Conservation (phyloP, 371 early-diverging fungal genomes). For the Paraphysoderma sedebokerense region DNA sequence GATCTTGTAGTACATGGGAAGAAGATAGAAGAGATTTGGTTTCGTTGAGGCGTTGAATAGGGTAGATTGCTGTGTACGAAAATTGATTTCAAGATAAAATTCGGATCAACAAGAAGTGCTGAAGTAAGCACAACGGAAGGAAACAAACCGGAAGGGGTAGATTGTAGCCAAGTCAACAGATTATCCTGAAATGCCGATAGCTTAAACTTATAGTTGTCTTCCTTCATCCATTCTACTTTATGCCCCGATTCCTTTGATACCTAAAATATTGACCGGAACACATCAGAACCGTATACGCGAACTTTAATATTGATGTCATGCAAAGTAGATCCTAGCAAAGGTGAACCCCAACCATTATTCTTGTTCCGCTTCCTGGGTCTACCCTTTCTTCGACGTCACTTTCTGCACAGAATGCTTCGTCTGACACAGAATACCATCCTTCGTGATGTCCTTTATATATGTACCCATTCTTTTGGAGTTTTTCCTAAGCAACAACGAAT, state of each 20-base stretch:
- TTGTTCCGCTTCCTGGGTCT: slow-evolving; percentile 36
- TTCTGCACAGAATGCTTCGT: slow-evolving; percentile 78
- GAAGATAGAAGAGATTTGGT: too few species aligned
- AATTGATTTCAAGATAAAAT: too few species aligned
- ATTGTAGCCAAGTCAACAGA: slow-evolving; percentile 45
- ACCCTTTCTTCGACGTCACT: slow-evolving; percentile 48
- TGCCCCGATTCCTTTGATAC: slow-evolving; percentile 66
- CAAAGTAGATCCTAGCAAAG: slow-evolving; percentile 1
- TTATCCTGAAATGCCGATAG: slow-evolving; percentile 40
- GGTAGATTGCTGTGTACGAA: too few species aligned
- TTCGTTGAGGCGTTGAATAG: too few species aligned
- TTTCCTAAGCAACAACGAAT: slow-evolving; percentile 16
- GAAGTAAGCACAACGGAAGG: too few species aligned
- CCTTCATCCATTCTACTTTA: slow-evolving; percentile 70
- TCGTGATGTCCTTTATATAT: slow-evolving; percentile 81
- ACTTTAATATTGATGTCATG: background rate
- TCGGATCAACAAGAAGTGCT: too few species aligned
- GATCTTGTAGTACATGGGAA: slow-evolving; percentile 24
- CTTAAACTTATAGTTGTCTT: slow-evolving; percentile 85
- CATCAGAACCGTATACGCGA: background rate
- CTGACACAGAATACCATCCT: slow-evolving; percentile 93
- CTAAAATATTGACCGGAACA: slow-evolving; percentile 4
- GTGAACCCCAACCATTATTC: slow-evolving; percentile 20
- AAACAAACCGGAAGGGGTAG: background rate
- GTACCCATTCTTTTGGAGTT: slow-evolving; percentile 45